These are phyloP conservation scores for Russula dissimulans DNA, from an alignment of 768 basidiomycete species.

Conservation along the genomic window DNA sequence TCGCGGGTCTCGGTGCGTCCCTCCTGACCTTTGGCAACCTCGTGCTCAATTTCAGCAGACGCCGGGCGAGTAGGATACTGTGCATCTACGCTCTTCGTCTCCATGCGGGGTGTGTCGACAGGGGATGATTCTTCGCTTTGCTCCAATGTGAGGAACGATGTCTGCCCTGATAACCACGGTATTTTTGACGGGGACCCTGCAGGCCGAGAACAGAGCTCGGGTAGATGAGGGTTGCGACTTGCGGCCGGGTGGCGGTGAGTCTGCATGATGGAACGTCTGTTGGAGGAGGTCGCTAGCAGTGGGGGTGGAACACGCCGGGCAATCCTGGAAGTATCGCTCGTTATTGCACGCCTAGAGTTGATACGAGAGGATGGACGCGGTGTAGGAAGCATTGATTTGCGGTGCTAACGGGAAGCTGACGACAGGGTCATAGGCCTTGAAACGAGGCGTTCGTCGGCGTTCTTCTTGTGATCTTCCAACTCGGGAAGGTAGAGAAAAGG, in stretches of 20 bases:
- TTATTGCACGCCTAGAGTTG: not conserved
- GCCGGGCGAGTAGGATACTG: not conserved
- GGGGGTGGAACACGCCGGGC: slow-evolving; percentile 8
- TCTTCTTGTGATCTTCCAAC: not conserved
- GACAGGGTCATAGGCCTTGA: slow-evolving; percentile 1
- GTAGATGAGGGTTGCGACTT: not conserved
- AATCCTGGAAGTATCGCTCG: not conserved
- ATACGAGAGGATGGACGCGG: slow-evolving; percentile 6
- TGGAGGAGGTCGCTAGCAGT: not conserved
- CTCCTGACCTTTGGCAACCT: not conserved
- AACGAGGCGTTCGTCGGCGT: not conserved
- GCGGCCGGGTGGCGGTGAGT: not conserved
- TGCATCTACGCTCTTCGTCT: not conserved
- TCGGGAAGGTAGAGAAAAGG: no score
- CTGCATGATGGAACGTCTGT: not conserved
- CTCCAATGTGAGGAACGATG: not conserved
- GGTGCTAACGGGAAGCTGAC: slow-evolving; percentile 3
- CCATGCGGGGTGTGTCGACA: not conserved
- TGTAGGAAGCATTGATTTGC: slow-evolving; percentile 12
- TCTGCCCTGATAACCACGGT: not conserved
- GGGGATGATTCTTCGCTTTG: not conserved
- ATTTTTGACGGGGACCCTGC: not conserved
- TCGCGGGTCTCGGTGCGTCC: not conserved
- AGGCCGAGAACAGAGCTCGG: not conserved
- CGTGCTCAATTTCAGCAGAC: not conserved